Percentiles rank a stretch among this genome's conserved stretches.
These are phyloP conservation scores for Brettanomyces nanus DNA, from an alignment of 805 yeast species.

Conservation along the genomic window DNA sequence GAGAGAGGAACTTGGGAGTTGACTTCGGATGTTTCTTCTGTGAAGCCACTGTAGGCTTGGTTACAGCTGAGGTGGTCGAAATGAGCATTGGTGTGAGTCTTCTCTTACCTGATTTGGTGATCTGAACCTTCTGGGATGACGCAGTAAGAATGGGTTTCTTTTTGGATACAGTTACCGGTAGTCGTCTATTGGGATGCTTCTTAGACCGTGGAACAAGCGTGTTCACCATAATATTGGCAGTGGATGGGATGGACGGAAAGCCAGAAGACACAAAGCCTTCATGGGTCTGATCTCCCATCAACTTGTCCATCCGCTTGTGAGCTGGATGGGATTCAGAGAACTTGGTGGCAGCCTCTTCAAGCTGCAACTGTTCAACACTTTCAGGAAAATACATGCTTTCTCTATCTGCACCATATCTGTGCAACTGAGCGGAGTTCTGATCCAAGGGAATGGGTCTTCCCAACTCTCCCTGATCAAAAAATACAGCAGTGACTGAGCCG, in stretches of 20 bases:
- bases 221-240: constrained; percentile 8
- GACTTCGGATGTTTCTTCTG: constrained; percentile 19
- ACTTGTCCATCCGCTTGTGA: constrained; percentile 29
- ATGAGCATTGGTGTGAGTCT: constrained; percentile 65
- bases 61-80: constrained; percentile 29
- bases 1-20: constrained; percentile 28
- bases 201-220: constrained; percentile 24
- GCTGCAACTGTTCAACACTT: constrained; percentile 63
- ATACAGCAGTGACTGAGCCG: constrained; percentile 64
- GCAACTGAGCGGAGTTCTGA: constrained; percentile 58
- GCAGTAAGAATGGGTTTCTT: constrained; percentile 8
- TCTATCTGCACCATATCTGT: constrained; percentile 81
- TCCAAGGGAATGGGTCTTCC: constrained; percentile 57
- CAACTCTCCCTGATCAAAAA: constrained; percentile 56
- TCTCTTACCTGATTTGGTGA: constrained; percentile 70
- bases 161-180: constrained; percentile 10
- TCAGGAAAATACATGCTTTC: constrained; percentile 84
- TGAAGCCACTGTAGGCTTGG: constrained; percentile 1
- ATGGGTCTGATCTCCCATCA: constrained; percentile 22
- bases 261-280: constrained; percentile 1
- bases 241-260: background rate
- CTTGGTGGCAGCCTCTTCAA: constrained; percentile 55
- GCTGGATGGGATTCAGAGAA: constrained; percentile 8
- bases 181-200: constrained; percentile 22
- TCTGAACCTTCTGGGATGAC: constrained; percentile 40